Evolutionary conservation across 768 basidiomycete genomes (phyloP).

Genomic region (Pisolithus orientalis): DNA sequence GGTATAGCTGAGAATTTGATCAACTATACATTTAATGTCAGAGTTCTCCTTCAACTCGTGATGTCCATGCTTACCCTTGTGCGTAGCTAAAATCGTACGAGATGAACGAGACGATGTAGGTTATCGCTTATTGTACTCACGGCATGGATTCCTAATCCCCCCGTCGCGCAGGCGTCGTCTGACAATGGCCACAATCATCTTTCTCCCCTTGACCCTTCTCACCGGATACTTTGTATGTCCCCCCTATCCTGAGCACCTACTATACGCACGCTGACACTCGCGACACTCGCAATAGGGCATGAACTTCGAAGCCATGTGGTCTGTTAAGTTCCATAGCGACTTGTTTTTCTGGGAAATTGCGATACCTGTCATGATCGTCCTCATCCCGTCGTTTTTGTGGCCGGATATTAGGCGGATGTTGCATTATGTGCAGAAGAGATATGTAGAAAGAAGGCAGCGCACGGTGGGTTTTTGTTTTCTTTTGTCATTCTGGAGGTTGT

Average conservation of each 20-base stretch:
- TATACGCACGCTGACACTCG: slow-evolving; percentile 14
- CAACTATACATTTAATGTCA: slow-evolving; percentile 67
- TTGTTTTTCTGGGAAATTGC: slow-evolving; percentile 62
- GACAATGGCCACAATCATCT: slow-evolving; percentile 65
- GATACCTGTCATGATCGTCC: slow-evolving; percentile 48
- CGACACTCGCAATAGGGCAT: slow-evolving; percentile 43
- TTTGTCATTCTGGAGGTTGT: not conserved
- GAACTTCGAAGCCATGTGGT: slow-evolving; percentile 55
- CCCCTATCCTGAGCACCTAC: not conserved
- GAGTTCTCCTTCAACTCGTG: slow-evolving; percentile 13
- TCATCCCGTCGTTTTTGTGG: slow-evolving; percentile 48
- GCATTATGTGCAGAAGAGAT: slow-evolving; percentile 43
- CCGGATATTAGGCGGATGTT: slow-evolving; percentile 41
- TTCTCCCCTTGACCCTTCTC: slow-evolving; percentile 61
- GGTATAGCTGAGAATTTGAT: slow-evolving; percentile 68
- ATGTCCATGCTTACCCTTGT: not conserved
- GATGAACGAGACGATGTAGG: slow-evolving; percentile 70
- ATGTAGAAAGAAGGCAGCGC: slow-evolving; percentile 22
- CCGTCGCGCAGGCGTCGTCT: slow-evolving; percentile 46
- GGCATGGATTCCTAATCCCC: not conserved
- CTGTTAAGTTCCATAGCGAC: slow-evolving; percentile 39
- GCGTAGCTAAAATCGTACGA: slow-evolving; percentile 62
- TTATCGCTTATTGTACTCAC: not conserved
- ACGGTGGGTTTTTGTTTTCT: slow-evolving; percentile 22
- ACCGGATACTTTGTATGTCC: slow-evolving; percentile 64